Percentiles rank a stretch among this genome's conserved stretches.
These are phyloP conservation scores for Boletus sensibilis DNA, from an alignment of 768 basidiomycete species.

Conservation along the genomic window DNA sequence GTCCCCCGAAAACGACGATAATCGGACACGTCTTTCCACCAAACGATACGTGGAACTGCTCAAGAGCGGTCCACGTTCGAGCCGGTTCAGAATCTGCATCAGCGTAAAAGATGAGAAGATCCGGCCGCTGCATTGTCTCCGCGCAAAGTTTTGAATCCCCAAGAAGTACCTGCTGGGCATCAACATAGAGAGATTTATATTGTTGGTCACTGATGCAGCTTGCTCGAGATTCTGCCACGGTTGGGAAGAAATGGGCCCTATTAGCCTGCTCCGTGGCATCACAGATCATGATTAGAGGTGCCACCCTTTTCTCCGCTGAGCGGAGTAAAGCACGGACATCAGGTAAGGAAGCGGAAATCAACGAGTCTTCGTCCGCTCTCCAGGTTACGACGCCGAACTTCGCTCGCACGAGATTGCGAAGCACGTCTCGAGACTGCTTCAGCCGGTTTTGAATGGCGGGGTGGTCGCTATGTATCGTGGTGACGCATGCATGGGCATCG, in stretches of 20 bases:
- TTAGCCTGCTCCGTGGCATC: constrained; percentile 10
- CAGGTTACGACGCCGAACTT: constrained; percentile 18
- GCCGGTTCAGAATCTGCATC: constrained; percentile 9
- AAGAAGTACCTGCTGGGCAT: neutral
- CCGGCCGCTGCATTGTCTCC: constrained; percentile 9
- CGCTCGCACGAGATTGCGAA: constrained; percentile 19
- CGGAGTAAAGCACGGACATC: constrained; percentile 19
- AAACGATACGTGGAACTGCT: constrained; percentile 16
- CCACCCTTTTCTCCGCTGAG: constrained; percentile 8
- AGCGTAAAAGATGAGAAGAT: constrained; percentile 26
- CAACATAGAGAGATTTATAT: constrained; percentile 16
- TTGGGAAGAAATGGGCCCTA: constrained; percentile 3
- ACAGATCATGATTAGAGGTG: constrained; percentile 17
- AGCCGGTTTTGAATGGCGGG: constrained; percentile 23
- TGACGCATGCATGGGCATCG: constrained; percentile 41
- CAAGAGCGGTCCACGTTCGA: constrained; percentile 13
- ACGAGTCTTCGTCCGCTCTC: constrained; percentile 18
- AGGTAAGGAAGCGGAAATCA: constrained; percentile 20
- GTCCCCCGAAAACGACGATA: constrained; percentile 23
- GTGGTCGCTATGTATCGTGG: constrained; percentile 31
- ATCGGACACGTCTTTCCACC: constrained; percentile 22
- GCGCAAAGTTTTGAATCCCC: neutral
- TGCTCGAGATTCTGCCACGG: neutral
- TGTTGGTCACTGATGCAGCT: constrained; percentile 1
- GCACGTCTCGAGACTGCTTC: constrained; percentile 18